phyloP scores from a whole-genome alignment of 2,329 filamentous ascomycete genomes.

The Knufia fluminis region DNA sequence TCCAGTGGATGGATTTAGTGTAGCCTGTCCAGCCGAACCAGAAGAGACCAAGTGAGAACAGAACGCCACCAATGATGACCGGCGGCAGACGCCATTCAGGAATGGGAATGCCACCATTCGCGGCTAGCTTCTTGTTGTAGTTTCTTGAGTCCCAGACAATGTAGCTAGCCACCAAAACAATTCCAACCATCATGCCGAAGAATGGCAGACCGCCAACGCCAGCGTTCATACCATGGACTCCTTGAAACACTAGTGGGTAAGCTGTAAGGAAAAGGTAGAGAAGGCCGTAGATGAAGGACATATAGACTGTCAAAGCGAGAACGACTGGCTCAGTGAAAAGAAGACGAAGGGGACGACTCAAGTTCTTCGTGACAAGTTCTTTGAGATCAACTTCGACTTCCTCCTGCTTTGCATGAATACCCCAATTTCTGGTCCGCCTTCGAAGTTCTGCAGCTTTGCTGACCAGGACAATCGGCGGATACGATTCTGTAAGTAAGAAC shows the following conservation, averaged over 20 bases:
- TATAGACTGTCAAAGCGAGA: constrained; percentile 32
- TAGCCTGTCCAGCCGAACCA: constrained; percentile 69
- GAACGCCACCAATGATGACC: constrained; percentile 43
- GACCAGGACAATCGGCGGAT: constrained; percentile 49
- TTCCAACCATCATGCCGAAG: constrained; percentile 71
- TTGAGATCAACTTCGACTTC: constrained; percentile 45
- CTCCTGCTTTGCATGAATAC: constrained; percentile 51
- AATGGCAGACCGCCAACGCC: constrained; percentile 70
- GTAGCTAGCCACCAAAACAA: constrained; percentile 56
- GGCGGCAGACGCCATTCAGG: constrained; percentile 51
- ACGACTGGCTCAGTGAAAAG: constrained; percentile 38
- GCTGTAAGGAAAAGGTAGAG: constrained; percentile 28
- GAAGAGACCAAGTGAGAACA: constrained; percentile 56
- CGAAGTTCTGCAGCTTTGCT: constrained; percentile 47
- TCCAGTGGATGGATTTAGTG: constrained; percentile 32
- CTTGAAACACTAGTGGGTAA: constrained; percentile 29
- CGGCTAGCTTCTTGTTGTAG: constrained; percentile 60
- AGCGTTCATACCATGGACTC: constrained; percentile 57
- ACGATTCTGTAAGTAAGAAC: constrained; percentile 49
- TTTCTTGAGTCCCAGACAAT: constrained; percentile 56
- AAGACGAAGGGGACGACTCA: constrained; percentile 39
- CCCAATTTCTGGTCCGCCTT: constrained; percentile 50
- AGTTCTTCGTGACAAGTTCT: constrained; percentile 44
- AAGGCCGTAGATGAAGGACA: constrained; percentile 27
- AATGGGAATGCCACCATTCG: constrained; percentile 52